These are phyloP conservation scores for Pyrrhoderma noxium DNA, from an alignment of 1,284 basidiomycete genomes.

Conservation along the genomic window DNA sequence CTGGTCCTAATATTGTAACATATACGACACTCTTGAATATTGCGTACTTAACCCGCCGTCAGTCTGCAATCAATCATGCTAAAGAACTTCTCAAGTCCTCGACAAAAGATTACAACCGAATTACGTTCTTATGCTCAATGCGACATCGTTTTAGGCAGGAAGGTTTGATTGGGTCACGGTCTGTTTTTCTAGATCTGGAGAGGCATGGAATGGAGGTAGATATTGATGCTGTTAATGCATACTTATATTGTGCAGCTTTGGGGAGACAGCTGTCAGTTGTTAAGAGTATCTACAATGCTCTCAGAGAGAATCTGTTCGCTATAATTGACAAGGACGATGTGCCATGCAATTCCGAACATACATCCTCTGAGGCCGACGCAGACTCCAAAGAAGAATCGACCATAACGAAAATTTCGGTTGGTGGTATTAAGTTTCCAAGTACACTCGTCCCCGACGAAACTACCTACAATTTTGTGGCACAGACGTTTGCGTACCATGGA, in stretches of 20 bases:
- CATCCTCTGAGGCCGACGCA: not conserved
- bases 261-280: slow-evolving; percentile 49
- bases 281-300: slow-evolving; percentile 51
- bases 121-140: slow-evolving; percentile 54
- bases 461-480: slow-evolving; percentile 67
- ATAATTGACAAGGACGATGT: slow-evolving; percentile 23
- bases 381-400: slow-evolving; percentile 22
- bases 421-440: slow-evolving; percentile 8
- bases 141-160: slow-evolving; percentile 43
- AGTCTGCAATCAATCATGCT: slow-evolving; percentile 43
- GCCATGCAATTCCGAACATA: not conserved
- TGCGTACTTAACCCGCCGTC: slow-evolving; percentile 45
- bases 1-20: slow-evolving; percentile 54
- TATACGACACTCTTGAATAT: slow-evolving; percentile 60
- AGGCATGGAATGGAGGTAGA: slow-evolving; percentile 45
- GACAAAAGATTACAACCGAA: slow-evolving; percentile 45
- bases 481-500: slow-evolving; percentile 63
- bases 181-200: slow-evolving; percentile 44
- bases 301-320: slow-evolving; percentile 43
- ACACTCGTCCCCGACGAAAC: slow-evolving; percentile 43
- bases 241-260: slow-evolving; percentile 57
- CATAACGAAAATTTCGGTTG: slow-evolving; percentile 8
- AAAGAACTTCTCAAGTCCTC: slow-evolving; percentile 44
- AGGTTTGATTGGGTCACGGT: slow-evolving; percentile 46
- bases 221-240: slow-evolving; percentile 57